Conservation (phyloP, 305 asterid genomes). For the Fraxinus angustifolia region DNA sequence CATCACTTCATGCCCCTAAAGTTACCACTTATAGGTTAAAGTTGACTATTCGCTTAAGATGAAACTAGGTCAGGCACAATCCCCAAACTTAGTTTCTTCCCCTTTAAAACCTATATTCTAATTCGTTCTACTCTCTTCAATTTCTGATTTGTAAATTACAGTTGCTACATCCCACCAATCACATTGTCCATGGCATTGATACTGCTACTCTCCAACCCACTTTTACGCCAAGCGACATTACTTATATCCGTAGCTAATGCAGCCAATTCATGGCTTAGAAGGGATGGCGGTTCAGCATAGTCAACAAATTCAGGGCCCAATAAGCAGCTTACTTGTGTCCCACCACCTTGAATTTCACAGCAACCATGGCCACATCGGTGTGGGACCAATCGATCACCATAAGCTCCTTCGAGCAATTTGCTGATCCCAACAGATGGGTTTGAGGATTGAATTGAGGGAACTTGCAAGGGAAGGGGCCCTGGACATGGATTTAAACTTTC, state of each 20-base stretch:
- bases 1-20: conserved; percentile 21
- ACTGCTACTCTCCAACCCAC: conserved; percentile 63
- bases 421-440: conserved; percentile 34
- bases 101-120: conserved; percentile 28
- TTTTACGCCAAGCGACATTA: conserved; percentile 73
- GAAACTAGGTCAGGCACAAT: conserved; percentile 15
- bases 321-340: conserved; percentile 28
- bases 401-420: conserved; percentile 50
- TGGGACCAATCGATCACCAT: conserved; percentile 51
- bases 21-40: conserved; percentile 21
- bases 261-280: conserved; percentile 69
- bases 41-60: conserved; percentile 20
- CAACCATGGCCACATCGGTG: conserved; percentile 80
- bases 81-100: conserved; percentile 25
- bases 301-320: conserved; percentile 82
- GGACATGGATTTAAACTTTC: conserved; percentile 42
- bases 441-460: conserved; percentile 30
- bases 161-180: conserved; percentile 34
- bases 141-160: conserved; percentile 23
- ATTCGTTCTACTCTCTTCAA: conserved; percentile 27
- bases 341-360: conserved; percentile 37
- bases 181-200: conserved; percentile 34
- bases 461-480: conserved; percentile 25
- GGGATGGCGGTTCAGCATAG: conserved; percentile 54
- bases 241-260: conserved; percentile 86